These are phyloP conservation scores for Sideroxylon spinosum DNA, from an alignment of 179 eudicot genomes.

Conservation along the genomic window DNA sequence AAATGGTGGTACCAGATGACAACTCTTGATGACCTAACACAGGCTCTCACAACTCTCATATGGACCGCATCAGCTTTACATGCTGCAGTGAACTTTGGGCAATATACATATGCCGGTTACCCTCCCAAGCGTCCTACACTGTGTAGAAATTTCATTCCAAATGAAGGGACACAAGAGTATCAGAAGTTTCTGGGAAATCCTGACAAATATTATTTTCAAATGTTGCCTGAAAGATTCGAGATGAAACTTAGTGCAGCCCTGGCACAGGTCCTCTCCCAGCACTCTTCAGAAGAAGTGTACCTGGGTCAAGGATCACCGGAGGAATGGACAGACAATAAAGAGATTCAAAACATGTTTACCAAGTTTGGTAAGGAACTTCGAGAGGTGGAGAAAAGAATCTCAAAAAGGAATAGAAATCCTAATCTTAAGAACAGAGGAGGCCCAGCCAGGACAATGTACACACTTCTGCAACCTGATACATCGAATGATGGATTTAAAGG, in stretches of 20 bases:
- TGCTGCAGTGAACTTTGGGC: slow-evolving; percentile 62
- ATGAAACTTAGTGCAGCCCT: slow-evolving; percentile 37
- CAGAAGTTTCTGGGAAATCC: slow-evolving; percentile 38
- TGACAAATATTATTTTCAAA: slow-evolving; percentile 36
- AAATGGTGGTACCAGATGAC: slow-evolving; percentile 58
- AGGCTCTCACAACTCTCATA: slow-evolving; percentile 28
- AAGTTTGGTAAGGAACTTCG: slow-evolving; percentile 30
- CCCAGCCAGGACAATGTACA: slow-evolving; percentile 43
- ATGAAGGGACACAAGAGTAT: slow-evolving; percentile 43
- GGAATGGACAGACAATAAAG: slow-evolving; percentile 32
- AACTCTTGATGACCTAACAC: slow-evolving; percentile 26
- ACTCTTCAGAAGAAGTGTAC: slow-evolving; percentile 54
- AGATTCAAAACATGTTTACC: slow-evolving; percentile 21
- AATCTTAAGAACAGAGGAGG: slow-evolving; percentile 39
- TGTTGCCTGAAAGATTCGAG: slow-evolving; percentile 43
- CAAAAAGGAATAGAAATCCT: slow-evolving; percentile 34
- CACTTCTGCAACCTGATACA: slow-evolving; percentile 41
- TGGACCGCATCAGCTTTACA: slow-evolving; percentile 41
- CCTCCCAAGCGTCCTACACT: slow-evolving; percentile 53
- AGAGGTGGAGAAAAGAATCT: slow-evolving; percentile 36
- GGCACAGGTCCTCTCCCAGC: slow-evolving; percentile 49
- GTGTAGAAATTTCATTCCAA: slow-evolving; percentile 48
- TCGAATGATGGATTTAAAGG: no score
- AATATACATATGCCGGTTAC: slow-evolving; percentile 53
- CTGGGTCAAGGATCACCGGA: slow-evolving; percentile 36